Percentiles rank a stretch among this genome's conserved stretches.
Conservation (phyloP, 2,329 filamentous ascomycete genomes). For the Phialophora chinensis region DNA sequence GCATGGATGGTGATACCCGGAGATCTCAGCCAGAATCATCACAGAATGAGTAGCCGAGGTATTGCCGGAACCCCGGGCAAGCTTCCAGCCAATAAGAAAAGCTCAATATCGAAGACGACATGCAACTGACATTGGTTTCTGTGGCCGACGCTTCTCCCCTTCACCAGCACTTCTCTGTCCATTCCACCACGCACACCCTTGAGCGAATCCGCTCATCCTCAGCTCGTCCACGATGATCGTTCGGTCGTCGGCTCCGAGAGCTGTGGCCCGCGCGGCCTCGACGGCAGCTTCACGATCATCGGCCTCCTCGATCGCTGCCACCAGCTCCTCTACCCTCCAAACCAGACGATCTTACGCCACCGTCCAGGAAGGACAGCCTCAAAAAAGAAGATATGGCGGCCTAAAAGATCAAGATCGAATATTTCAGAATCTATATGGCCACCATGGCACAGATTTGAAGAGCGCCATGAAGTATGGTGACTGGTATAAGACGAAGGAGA, state of each 20-base stretch:
- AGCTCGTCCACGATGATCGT: constrained; percentile 36
- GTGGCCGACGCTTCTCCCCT: constrained; percentile 1
- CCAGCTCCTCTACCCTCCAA: constrained; percentile 49
- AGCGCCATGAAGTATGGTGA: constrained; percentile 97
- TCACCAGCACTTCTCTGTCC: not conserved
- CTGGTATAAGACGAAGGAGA: constrained; percentile 99
- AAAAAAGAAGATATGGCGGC: constrained; percentile 77
- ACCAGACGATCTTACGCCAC: constrained; percentile 75
- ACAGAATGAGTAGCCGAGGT: constrained; percentile 5
- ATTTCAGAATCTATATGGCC: constrained; percentile 97
- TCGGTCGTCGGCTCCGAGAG: constrained; percentile 41
- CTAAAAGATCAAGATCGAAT: constrained; percentile 97
- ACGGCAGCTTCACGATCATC: constrained; percentile 55
- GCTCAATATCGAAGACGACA: constrained; percentile 29
- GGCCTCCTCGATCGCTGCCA: constrained; percentile 38
- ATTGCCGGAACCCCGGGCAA: constrained; percentile 6
- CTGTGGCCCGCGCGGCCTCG: constrained; percentile 41
- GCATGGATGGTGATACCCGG: not conserved
- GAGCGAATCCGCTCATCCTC: constrained; percentile 10
- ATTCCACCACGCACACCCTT: constrained; percentile 7
- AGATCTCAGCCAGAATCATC: not conserved
- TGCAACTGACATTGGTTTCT: constrained; percentile 14
- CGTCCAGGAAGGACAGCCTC: constrained; percentile 73
- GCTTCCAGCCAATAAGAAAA: constrained; percentile 25
- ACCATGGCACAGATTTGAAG: constrained; percentile 88